Conservation (phyloP, 2,329 filamentous ascomycete species). For the Orbilia javanica region DNA sequence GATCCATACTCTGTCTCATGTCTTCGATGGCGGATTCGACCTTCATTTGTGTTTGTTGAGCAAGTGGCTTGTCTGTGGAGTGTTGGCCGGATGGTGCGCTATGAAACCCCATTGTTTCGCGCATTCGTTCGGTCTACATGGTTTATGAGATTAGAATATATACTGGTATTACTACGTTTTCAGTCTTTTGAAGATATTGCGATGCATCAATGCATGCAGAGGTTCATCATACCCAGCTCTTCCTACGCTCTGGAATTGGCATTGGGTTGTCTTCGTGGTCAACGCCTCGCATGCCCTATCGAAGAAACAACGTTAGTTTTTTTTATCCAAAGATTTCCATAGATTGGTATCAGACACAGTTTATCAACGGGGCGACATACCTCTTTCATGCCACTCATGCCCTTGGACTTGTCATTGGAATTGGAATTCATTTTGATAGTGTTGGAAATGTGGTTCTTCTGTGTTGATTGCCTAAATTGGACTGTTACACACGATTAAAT, state of each 20-base stretch:
- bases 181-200: background rate
- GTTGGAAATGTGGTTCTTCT: constrained; percentile 21
- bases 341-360: background rate
- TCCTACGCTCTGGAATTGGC: constrained; percentile 32
- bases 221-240: constrained; percentile 49
- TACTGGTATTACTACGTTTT: too few species aligned
- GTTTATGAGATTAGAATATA: too few species aligned
- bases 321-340: too few species aligned
- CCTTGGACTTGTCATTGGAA: constrained; percentile 31
- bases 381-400: constrained; percentile 41
- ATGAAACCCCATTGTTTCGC: constrained; percentile 44
- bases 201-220: background rate
- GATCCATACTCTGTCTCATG: constrained; percentile 36
- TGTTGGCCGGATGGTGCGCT: background rate
- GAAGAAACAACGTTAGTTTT: background rate
- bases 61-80: constrained; percentile 36
- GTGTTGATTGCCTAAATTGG: constrained; percentile 30
- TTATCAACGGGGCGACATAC: background rate
- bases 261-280: constrained; percentile 52
- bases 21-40: constrained; percentile 38
- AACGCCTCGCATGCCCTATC: constrained; percentile 43
- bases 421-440: constrained; percentile 48
- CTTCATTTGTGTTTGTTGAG: constrained; percentile 36
- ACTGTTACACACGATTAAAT: constrained; percentile 18
- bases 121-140: constrained; percentile 36